phyloP scores from a whole-genome alignment of 371 early-diverging fungal species.

The Mucor racemosus region DNA sequence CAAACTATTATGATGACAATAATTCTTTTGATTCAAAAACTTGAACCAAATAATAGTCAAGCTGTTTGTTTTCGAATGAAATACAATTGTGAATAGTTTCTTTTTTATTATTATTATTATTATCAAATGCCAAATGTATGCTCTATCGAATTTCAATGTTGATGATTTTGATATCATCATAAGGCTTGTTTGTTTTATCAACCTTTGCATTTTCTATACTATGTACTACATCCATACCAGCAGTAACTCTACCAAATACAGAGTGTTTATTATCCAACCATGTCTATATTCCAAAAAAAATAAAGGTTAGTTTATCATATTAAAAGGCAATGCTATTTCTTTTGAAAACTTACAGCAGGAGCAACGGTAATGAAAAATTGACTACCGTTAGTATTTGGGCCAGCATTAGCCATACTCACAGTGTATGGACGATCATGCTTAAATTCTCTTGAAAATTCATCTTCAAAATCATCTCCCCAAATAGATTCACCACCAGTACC shows the following conservation, averaged over 20 bases:
- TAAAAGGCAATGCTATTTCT: not conserved
- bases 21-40: too few species aligned
- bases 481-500: constrained; percentile 97
- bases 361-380: constrained; percentile 99
- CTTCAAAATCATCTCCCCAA: constrained; percentile 95
- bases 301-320: not conserved
- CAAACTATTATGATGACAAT: too few species aligned
- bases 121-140: too few species aligned
- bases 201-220: constrained; percentile 78
- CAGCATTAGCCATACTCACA: constrained; percentile 98
- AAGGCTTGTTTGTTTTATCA: constrained; percentile 86
- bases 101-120: too few species aligned
- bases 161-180: constrained; percentile 71
- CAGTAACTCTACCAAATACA: constrained; percentile 94
- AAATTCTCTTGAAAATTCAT: constrained; percentile 86
- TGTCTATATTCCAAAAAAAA: constrained; percentile 51
- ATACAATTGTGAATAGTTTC: too few species aligned
- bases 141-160: constrained; percentile 70
- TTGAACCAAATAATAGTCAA: too few species aligned
- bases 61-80: too few species aligned
- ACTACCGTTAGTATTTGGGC: constrained; percentile 90
- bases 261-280: constrained; percentile 98
- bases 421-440: constrained; percentile 91
- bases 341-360: constrained; percentile 65
- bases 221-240: constrained; percentile 94